Evolutionary conservation across 345 rosid species (phyloP).

Genomic region (Eucalyptus paniculata): DNA sequence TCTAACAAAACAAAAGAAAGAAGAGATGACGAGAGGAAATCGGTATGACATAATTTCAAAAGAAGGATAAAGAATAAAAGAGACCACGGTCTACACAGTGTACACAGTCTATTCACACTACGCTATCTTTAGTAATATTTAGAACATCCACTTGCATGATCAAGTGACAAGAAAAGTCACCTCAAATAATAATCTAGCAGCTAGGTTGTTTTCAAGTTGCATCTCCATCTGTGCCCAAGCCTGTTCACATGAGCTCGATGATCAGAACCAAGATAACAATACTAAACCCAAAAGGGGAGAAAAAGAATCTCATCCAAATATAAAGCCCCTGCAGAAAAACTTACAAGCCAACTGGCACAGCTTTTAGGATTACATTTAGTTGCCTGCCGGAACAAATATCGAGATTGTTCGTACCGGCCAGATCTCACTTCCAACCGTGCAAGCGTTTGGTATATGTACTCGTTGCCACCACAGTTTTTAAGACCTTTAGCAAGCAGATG

Average conservation of each 20-base stretch:
- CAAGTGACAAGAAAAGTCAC: conserved; percentile 13
- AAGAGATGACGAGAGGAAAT: background rate
- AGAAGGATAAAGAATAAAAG: background rate
- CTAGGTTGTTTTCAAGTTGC: conserved; percentile 60
- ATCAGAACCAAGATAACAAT: background rate
- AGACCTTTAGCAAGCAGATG: conserved; percentile 85
- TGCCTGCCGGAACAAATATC: conserved; percentile 77
- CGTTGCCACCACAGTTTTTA: conserved; percentile 78
- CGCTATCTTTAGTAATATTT: background rate
- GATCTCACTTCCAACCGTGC: conserved; percentile 83
- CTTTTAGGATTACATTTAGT: conserved; percentile 82
- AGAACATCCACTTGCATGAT: background rate
- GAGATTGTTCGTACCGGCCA: conserved; percentile 62
- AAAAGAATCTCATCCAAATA: background rate
- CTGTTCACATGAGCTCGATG: conserved; percentile 17
- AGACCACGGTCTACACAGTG: background rate
- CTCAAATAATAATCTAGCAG: conserved; percentile 85
- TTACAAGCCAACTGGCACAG: conserved; percentile 99
- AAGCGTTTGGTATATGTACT: conserved; percentile 84
- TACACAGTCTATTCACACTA: background rate
- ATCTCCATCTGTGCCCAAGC: conserved; percentile 96
- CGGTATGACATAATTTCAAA: background rate
- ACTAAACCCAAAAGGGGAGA: background rate
- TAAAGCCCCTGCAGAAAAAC: conserved; percentile 1
- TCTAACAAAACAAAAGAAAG: conserved; percentile 19